Evolutionary conservation across 2,329 filamentous ascomycete genomes (phyloP).

Genomic region (Pestalotiopsis sp.): DNA sequence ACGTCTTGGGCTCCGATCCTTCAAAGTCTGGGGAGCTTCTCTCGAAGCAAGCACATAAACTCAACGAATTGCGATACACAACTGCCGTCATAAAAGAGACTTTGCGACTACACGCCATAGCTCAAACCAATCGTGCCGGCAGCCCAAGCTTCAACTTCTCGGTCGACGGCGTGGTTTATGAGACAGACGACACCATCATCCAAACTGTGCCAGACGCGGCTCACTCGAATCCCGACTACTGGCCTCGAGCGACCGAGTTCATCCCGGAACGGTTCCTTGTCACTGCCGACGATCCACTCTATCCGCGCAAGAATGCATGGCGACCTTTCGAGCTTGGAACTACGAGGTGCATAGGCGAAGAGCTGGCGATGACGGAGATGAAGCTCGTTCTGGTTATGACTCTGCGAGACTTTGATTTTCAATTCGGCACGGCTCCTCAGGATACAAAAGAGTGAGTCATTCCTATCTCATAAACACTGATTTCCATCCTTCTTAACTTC

Average conservation of each 20-base stretch:
- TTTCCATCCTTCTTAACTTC: too few relatives aligned
- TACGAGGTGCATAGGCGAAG: background rate
- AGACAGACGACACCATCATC: constrained; percentile 25
- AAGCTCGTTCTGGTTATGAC: background rate
- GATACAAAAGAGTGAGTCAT: too few relatives aligned
- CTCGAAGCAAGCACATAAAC: background rate
- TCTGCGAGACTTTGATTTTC: background rate
- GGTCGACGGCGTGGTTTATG: constrained; percentile 27
- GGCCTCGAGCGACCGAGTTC: background rate
- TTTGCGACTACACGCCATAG: background rate
- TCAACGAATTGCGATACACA: background rate
- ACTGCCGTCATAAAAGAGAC: background rate
- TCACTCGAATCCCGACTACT: background rate
- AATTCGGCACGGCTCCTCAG: constrained; percentile 11
- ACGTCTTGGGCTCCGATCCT: background rate
- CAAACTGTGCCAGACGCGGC: background rate
- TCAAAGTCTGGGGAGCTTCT: background rate
- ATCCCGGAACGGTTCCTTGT: background rate
- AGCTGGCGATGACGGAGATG: background rate
- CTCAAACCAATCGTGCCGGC: background rate
- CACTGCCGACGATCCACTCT: background rate
- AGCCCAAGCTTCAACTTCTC: constrained; percentile 20
- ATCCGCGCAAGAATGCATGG: background rate
- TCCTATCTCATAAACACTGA: too few relatives aligned
- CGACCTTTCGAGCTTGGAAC: background rate